Base-by-base conservation (phyloP, 352 stramenopile species). In the Phytophthora crassamura region DNA sequence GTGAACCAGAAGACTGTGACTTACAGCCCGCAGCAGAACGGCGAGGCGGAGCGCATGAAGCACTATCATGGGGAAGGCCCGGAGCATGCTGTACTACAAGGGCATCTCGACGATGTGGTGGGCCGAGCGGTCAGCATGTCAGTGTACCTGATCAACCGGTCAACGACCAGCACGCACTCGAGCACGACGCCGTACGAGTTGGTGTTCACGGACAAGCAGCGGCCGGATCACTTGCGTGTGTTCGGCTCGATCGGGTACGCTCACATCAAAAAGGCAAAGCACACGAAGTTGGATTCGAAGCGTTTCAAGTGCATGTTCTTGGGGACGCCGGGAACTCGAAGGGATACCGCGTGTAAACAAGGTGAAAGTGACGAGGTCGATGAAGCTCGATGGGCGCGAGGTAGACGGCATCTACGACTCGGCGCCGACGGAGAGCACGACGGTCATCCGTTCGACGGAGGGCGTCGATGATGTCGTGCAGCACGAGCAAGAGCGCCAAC, bases 201-300 rank as follows among this genome's bases (percentile, higher is more conserved):
- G 12, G 48, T 25, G 11, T 28, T 28, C 22, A 28, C 22, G 4
- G 22, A 28, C 22, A 28, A 28, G 22, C 22, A 2, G 2, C 22
- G 47, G 36, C 14, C 74, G 18, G 48, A 61, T 2, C 49, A 66
- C 16, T 22, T 74, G 7, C 51, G 54, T 8, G 63, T 77, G 9
- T 74, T 74, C 33, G 69, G 59, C 2, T 74, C 63, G 14, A 4
- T 28, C 22, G 22, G 22, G 22, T 28, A 28, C 22, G 22, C 22
- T 4, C 22, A 28, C 22, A 4, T 75, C 12, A 48, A 64, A 18
- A 40, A 67, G 8, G 30, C 20, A 11, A 60, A 60, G 30, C 41
- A 60, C 2, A 50, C 54, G 1, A 78, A 78, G 46, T 34, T 78
- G 16, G 59, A 67, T n/a, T 32, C 61, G 16, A 78, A 78, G 38